Conservation (phyloP, 768 basidiomycete genomes). For the Leccinum rimulosum region DNA sequence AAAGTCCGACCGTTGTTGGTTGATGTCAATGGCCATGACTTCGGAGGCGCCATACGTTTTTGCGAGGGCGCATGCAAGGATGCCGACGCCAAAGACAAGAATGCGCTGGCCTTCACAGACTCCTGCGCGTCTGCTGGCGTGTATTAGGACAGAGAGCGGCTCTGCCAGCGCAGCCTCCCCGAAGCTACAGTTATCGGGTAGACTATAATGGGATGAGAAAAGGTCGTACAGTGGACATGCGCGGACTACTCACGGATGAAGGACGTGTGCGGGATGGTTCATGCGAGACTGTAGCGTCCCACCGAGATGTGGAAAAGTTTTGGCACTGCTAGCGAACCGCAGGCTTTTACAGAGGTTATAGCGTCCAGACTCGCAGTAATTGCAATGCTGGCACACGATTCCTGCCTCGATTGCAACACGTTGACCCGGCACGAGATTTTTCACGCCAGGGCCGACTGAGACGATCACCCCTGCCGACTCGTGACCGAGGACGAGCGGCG, state of each 20-base stretch:
- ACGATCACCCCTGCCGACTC: constrained; percentile 88
- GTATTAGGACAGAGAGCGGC: constrained; percentile 88
- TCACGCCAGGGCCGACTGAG: constrained; percentile 74
- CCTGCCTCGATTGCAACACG: constrained; percentile 94
- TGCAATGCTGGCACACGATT: constrained; percentile 78
- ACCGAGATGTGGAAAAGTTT: constrained; percentile 90
- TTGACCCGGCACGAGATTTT: constrained; percentile 66
- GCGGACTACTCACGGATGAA: constrained; percentile 71
- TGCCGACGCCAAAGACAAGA: constrained; percentile 88
- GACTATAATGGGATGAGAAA: constrained; percentile 38
- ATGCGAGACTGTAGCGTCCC: constrained; percentile 86
- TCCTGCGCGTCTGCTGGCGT: constrained; percentile 48
- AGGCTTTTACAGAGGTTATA: constrained; percentile 93
- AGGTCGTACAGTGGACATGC: background rate
- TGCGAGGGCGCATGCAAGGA: constrained; percentile 83
- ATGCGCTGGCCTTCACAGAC: constrained; percentile 59
- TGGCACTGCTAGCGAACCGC: constrained; percentile 87
- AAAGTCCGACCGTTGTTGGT: constrained; percentile 75
- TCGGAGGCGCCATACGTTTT: constrained; percentile 65
- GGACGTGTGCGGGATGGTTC: constrained; percentile 83
- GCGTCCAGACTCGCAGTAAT: constrained; percentile 66
- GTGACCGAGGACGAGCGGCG: constrained; percentile 90
- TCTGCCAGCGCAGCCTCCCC: constrained; percentile 89
- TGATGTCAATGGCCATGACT: constrained; percentile 84
- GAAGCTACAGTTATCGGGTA: constrained; percentile 74